phyloP scores from a whole-genome alignment of 495 filamentous ascomycete species.

The Elaphomyces granulatus region DNA sequence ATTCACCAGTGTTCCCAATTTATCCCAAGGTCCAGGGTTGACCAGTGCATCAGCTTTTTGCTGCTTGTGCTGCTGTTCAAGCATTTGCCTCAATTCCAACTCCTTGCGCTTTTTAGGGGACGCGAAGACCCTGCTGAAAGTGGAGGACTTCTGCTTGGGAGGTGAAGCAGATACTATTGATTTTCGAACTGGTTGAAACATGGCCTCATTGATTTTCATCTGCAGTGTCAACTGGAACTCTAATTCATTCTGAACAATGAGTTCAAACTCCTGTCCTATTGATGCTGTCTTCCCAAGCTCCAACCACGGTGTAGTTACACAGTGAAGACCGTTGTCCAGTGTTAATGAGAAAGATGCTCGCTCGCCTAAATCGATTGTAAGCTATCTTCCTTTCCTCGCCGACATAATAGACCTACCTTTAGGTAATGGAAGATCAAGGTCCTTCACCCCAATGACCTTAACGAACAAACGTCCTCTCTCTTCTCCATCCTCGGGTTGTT shows the following conservation, averaged over 20 bases:
- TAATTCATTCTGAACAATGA: conserved; percentile 89
- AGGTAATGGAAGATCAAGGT: conserved; percentile 80
- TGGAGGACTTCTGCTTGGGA: conserved; percentile 60
- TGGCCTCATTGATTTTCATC: conserved; percentile 76
- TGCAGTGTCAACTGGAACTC: conserved; percentile 96
- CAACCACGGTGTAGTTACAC: conserved; percentile 90
- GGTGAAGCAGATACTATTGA: conserved; percentile 29
- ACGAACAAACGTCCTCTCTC: conserved; percentile 92
- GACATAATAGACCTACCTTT: conserved; percentile 46
- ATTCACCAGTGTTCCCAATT: conserved; percentile 70
- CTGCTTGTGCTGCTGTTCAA: conserved; percentile 59
- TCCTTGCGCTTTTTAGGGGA: conserved; percentile 93
- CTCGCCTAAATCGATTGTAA: conserved; percentile 45
- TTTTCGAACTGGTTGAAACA: conserved; percentile 28
- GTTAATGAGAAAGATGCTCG: conserved; percentile 87
- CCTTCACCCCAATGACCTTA: conserved; percentile 93
- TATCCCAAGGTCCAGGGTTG: conserved; percentile 56
- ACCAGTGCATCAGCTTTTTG: conserved; percentile 53
- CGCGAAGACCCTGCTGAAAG: conserved; percentile 83
- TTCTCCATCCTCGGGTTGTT: conserved; percentile 55
- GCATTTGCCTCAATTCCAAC: conserved; percentile 63
- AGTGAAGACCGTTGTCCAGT: conserved; percentile 92
- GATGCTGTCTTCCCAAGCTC: conserved; percentile 87
- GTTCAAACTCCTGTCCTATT: conserved; percentile 95
- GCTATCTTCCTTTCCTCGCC: conserved; percentile 9